These are phyloP conservation scores for Leccinellum luteum DNA, from an alignment of 768 basidiomycete species.

Conservation along the genomic window DNA sequence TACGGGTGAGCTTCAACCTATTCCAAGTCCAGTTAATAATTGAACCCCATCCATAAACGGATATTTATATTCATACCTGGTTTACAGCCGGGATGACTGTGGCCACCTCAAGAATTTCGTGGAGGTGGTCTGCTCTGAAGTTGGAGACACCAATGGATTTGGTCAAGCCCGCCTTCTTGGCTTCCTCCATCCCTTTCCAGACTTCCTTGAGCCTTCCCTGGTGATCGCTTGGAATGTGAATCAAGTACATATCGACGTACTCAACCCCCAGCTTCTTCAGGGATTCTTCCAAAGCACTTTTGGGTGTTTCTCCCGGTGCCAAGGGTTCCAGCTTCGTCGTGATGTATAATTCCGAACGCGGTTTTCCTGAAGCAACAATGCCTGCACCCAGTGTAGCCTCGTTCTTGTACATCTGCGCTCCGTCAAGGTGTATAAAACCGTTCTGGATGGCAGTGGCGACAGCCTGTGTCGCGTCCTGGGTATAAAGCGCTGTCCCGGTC, in stretches of 20 bases:
- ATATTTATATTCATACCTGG: constrained; percentile 36
- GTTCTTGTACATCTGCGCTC: constrained; percentile 59
- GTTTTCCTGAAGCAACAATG: constrained; percentile 47
- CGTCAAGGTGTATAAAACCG: constrained; percentile 61
- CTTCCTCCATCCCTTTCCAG: constrained; percentile 63
- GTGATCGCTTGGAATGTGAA: constrained; percentile 51
- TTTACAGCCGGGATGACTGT: constrained; percentile 51
- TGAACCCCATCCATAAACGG: neutral
- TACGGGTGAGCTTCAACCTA: constrained; percentile 57
- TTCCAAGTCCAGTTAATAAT: neutral
- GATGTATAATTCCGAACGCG: constrained; percentile 57
- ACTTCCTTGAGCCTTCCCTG: constrained; percentile 45
- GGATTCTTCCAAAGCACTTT: constrained; percentile 48
- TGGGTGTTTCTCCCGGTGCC: constrained; percentile 44
- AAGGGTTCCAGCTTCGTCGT: constrained; percentile 50
- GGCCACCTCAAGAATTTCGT: constrained; percentile 42
- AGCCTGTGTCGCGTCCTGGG: constrained; percentile 39
- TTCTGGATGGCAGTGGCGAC: constrained; percentile 50
- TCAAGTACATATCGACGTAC: constrained; percentile 61
- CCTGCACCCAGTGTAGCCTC: constrained; percentile 52
- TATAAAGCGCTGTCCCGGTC: constrained; percentile 54
- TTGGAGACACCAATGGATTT: constrained; percentile 56
- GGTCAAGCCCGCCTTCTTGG: constrained; percentile 41
- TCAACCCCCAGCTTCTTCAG: constrained; percentile 52
- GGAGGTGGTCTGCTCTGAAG: constrained; percentile 43